A percentile compares a stretch with the other conserved stretches of the same genome.
Conservation (phyloP, 768 basidiomycete species). For the Dendrothele bispora region DNA sequence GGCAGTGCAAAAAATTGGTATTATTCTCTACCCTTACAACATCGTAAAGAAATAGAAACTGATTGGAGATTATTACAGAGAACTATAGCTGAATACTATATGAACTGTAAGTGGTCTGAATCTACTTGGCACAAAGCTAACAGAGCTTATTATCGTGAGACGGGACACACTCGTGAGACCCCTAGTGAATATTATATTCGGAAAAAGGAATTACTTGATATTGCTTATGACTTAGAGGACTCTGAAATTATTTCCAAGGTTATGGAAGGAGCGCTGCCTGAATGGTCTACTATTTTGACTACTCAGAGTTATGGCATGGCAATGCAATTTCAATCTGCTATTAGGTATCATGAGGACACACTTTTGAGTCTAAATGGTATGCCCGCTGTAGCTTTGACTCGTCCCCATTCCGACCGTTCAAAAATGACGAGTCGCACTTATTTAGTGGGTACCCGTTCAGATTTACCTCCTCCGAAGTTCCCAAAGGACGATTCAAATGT, state of each 20-base stretch:
- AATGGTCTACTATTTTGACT: too few species aligned
- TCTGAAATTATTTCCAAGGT: too few species aligned
- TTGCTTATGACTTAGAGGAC: too few species aligned
- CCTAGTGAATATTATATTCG: constrained; percentile 11
- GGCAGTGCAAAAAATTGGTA: constrained; percentile 1
- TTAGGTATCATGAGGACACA: constrained; percentile 19
- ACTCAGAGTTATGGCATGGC: not conserved
- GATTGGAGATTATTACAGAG: not conserved
- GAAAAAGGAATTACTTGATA: too few species aligned
- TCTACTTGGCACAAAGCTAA: not conserved
- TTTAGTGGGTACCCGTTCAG: not conserved
- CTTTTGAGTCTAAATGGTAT: not conserved
- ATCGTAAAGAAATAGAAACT: not conserved
- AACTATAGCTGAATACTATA: constrained; percentile 2
- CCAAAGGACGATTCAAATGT: constrained; percentile 1
- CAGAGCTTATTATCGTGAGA: constrained; percentile 3
- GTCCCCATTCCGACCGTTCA: not conserved
- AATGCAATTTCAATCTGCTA: constrained; percentile 13
- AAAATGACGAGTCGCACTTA: not conserved
- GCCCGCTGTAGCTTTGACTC: not conserved
- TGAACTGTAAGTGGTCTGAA: constrained; percentile 8
- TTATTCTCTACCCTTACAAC: not conserved
- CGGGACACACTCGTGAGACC: not conserved
- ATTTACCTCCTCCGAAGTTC: not conserved
- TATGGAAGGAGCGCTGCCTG: constrained; percentile 8